Evolutionary conservation across 169 alveolate species (phyloP).

Genomic region (Blepharisma undulans): DNA sequence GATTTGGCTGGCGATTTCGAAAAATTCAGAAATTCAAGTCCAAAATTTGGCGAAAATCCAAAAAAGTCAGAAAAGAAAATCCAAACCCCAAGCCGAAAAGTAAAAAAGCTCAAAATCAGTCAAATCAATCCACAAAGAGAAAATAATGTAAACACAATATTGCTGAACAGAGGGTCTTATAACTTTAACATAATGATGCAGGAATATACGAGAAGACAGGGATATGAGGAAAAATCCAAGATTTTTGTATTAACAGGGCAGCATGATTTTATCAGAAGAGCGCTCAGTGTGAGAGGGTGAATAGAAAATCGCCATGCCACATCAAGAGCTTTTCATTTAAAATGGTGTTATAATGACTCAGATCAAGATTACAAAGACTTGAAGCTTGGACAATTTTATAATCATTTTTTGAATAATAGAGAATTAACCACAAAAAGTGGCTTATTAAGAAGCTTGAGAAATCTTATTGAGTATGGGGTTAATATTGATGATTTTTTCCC

Average conservation of each 20-base stretch:
- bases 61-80: no score
- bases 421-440: slow-evolving; percentile 71
- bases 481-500: slow-evolving; percentile 64
- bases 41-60: no score
- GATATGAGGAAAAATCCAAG: not conserved
- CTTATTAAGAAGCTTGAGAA: slow-evolving; percentile 51
- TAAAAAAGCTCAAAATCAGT: no score
- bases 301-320: slow-evolving; percentile 44
- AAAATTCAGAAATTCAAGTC: no score
- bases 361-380: slow-evolving; percentile 53
- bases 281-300: slow-evolving; percentile 54
- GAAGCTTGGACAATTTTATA: slow-evolving; percentile 50
- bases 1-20: no score
- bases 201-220: slow-evolving; percentile 14
- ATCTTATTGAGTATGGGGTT: slow-evolving; percentile 39
- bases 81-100: no score
- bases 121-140: no score
- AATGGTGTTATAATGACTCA: slow-evolving; percentile 64
- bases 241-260: slow-evolving; percentile 7
- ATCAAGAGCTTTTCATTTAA: slow-evolving; percentile 52
- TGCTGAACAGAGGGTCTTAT: not conserved
- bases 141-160: no score
- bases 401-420: slow-evolving; percentile 65
- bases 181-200: slow-evolving; percentile 22
- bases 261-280: slow-evolving; percentile 53